Base-by-base conservation (phyloP, 768 basidiomycete species). In the Brasilioporus rufonigricans region DNA sequence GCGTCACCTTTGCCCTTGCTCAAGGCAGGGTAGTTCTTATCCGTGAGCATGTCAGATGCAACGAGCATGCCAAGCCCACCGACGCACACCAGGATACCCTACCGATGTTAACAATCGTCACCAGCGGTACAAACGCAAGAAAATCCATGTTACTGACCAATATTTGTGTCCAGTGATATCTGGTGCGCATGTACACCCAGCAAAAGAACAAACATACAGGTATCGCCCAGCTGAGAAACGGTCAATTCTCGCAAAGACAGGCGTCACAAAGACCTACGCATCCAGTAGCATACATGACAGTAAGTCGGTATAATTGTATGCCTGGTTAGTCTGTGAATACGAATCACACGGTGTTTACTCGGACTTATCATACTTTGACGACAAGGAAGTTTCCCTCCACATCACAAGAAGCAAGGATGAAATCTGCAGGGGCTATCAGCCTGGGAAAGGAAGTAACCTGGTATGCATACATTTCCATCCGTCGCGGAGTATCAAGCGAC, bases 221-320 rank as follows among this genome's bases (percentile, higher is more conserved):
- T 63, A 92, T 94, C 1, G 92, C 92, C 91, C 91, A 93, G 50
- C 87, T 89, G 14, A 27, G 49, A 43, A 19, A n/a, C 4, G 1
- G 29, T 63, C 23, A 58, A 38, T 31, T 27, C 21, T 31, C 38
- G 19, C n/a, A 39, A n/a, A 24, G 19, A 38, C 13, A 50, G 5
- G 19, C 5, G n/a, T 21, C n/a, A 19, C 19, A 43, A 26, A 32
- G 33, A 64, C 84, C 57, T 67, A 90, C 83, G 91, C 90, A 64
- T 93, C 91, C 44, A 94, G 84, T n/a, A 94, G 80, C 89, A 93
- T 93, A 70, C 89, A 91, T 1, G 92, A 93, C 44, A 94, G 74
- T 4, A 94, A 73, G 60, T 89, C 90, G 32, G 92, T 93, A 74
- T 89, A 93, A 73, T 91, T 80, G 66, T 88, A 93, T 18, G 91